phyloP scores from a whole-genome alignment of 176 grass and related monocot species.

The Oryza glaberrima region DNA sequence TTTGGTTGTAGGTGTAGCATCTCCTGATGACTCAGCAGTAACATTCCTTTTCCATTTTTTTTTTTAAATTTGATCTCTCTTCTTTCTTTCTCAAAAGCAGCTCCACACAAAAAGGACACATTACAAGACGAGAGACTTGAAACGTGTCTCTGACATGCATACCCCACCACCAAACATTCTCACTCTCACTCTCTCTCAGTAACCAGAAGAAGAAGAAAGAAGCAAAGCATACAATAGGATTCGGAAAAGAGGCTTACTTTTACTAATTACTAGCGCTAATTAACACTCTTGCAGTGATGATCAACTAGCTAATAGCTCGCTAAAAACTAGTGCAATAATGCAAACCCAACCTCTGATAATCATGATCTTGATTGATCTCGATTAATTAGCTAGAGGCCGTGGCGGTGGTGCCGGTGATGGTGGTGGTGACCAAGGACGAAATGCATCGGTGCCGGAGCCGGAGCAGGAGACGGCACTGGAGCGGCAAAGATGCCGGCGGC shows the following conservation, averaged over 20 bases:
- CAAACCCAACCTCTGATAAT: not conserved
- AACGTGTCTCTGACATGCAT: conserved; percentile 19
- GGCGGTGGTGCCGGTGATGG: conserved; percentile 55
- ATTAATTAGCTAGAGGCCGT: conserved; percentile 28
- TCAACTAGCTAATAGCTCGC: not conserved
- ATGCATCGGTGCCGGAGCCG: conserved; percentile 20
- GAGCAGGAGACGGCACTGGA: not conserved
- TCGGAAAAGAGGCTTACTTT: not conserved
- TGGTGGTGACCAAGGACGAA: conserved; percentile 51
- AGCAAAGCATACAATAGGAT: not conserved
- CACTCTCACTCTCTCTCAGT: not conserved
- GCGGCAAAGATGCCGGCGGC: conserved; percentile 19
- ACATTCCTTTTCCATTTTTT: conserved; percentile 31
- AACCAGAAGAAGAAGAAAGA: not conserved
- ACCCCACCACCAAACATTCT: too few relatives aligned
- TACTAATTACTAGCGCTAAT: not conserved
- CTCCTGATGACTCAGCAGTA: not conserved
- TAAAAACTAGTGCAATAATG: not conserved
- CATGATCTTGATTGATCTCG: not conserved
- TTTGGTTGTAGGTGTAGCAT: conserved; percentile 1
- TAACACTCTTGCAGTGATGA: not conserved
- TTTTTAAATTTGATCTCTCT: not conserved
- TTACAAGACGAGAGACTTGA: conserved; percentile 33
- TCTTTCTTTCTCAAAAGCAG: conserved; percentile 43
- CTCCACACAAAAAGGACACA: conserved; percentile 38